phyloP scores from a whole-genome alignment of 192 early-diverging fungal species.

The Polychytrium aggregatum region DNA sequence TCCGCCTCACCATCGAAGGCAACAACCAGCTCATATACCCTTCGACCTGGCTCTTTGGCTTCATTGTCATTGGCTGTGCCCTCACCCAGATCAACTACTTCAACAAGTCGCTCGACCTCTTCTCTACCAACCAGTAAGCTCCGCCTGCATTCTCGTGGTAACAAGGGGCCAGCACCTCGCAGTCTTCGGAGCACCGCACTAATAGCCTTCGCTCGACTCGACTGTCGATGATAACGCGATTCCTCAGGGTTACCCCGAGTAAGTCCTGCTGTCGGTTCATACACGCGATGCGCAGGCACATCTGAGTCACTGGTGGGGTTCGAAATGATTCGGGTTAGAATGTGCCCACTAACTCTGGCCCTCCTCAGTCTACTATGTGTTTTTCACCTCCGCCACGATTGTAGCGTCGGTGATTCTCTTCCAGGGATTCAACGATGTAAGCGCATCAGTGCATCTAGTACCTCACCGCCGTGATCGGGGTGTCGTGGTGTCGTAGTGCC shows the following conservation, averaged over 20 bases:
- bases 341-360: background rate
- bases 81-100: conserved; percentile 98
- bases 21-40: conserved; percentile 83
- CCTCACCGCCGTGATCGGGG: background rate
- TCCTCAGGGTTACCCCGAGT: conserved; percentile 35
- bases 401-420: conserved; percentile 79
- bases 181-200: too few relatives aligned
- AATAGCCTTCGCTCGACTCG: too few relatives aligned
- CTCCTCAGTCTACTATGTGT: conserved; percentile 88
- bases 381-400: conserved; percentile 91
- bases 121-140: conserved; percentile 75
- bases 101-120: conserved; percentile 89
- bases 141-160: too few relatives aligned
- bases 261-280: conserved; percentile 1
- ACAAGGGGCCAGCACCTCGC: too few relatives aligned
- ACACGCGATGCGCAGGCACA: too few relatives aligned
- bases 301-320: too few relatives aligned
- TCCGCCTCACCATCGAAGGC: conserved; percentile 85
- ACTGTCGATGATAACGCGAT: too few relatives aligned
- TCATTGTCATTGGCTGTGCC: conserved; percentile 68
- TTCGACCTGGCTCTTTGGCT: conserved; percentile 80
- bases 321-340: background rate
- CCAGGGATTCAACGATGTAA: conserved; percentile 59
- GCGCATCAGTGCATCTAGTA: background rate
- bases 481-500: background rate